Base-by-base conservation (phyloP, 2,329 filamentous ascomycete species). In the Esteya vermicola region DNA sequence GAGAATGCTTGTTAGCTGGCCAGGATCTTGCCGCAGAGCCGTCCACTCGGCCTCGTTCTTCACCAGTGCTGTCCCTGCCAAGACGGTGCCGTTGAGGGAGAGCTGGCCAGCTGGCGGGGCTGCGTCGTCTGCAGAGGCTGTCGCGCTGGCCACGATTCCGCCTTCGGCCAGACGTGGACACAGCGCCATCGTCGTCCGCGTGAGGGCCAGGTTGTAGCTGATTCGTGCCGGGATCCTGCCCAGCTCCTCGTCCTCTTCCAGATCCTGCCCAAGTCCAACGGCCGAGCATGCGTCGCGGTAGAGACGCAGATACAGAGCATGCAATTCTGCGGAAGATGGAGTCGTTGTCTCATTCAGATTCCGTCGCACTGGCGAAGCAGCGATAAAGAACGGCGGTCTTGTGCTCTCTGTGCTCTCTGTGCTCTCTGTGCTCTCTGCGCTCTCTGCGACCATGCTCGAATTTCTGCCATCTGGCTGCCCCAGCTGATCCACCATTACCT, bases 141-240 rank as follows among this genome's bases (percentile, higher is more conserved):
- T n/a, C 8, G 9, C 19, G 26, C 51, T 41, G 4, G 42, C 47
- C 5, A 55, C 45, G 16, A 50, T 48, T 1, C 53, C 53, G 0
- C 74, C 73, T 50, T 78, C 74, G 0, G 65, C 60, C 2, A 62
- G 47, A 2, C 75, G 60, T 1, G 75, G 75, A 44, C 67, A 67
- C 2, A 80, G 43, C 0, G 69, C 70, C 52, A 80, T 62, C 1
- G 57, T 60, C 14, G 55, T 56, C 43, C 59, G 58, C 18, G 75
- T 79, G 58, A 80, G 63, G 37, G 68, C 74, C 47, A 79, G 55
- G 51, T 79, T 80, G 53, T 80, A 80, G 54, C 72, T 77, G 36
- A 78, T 72, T n/a, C 48, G 50, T 0, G 71, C 64, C 45, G 65
- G 61, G 4, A 62, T 63, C 5, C 56, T 53, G 3, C 52, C 53